Evolutionary conservation across 2,329 filamentous ascomycete genomes (phyloP).

Genomic region (Aspergillus brasiliensis): DNA sequence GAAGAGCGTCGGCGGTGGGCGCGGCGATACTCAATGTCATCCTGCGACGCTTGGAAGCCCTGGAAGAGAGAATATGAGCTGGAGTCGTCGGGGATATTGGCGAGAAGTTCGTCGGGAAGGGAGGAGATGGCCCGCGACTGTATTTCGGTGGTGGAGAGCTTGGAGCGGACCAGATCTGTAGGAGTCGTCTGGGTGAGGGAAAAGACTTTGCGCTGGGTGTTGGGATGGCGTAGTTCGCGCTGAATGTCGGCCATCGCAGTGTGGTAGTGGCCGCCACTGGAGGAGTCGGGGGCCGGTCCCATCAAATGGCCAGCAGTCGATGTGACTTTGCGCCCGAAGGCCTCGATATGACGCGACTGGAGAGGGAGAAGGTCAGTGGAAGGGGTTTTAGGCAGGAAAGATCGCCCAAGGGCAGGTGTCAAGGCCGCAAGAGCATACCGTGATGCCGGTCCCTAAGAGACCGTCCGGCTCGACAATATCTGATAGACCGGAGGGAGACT

Average conservation of each 20-base stretch:
- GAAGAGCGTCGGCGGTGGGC: slow-evolving; percentile 69
- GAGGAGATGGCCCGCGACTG: slow-evolving; percentile 88
- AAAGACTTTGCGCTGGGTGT: slow-evolving; percentile 85
- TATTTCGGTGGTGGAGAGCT: slow-evolving; percentile 87
- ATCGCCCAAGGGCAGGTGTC: slow-evolving; percentile 1
- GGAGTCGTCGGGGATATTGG: slow-evolving; percentile 82
- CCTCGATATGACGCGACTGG: slow-evolving; percentile 84
- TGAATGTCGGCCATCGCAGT: slow-evolving; percentile 86
- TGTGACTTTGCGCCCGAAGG: slow-evolving; percentile 91
- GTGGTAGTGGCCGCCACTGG: slow-evolving; percentile 70
- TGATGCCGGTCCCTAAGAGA: slow-evolving; percentile 51
- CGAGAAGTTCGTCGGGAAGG: slow-evolving; percentile 84
- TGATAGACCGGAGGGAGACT: slow-evolving; percentile 47
- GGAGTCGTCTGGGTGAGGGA: slow-evolving; percentile 87
- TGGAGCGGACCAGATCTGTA: slow-evolving; percentile 90
- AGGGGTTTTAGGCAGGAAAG: neutral
- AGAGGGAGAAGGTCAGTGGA: neutral
- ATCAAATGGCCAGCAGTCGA: slow-evolving; percentile 92
- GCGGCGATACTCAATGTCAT: slow-evolving; percentile 64
- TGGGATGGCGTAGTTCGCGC: slow-evolving; percentile 80
- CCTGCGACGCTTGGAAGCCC: slow-evolving; percentile 85
- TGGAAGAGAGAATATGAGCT: slow-evolving; percentile 93
- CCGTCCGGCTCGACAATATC: slow-evolving; percentile 47
- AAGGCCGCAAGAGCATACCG: slow-evolving; percentile 36
- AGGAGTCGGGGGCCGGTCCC: slow-evolving; percentile 60